Conservation (phyloP, 163 green algal genomes). For the Chlamydomonas reinhardtii region DNA sequence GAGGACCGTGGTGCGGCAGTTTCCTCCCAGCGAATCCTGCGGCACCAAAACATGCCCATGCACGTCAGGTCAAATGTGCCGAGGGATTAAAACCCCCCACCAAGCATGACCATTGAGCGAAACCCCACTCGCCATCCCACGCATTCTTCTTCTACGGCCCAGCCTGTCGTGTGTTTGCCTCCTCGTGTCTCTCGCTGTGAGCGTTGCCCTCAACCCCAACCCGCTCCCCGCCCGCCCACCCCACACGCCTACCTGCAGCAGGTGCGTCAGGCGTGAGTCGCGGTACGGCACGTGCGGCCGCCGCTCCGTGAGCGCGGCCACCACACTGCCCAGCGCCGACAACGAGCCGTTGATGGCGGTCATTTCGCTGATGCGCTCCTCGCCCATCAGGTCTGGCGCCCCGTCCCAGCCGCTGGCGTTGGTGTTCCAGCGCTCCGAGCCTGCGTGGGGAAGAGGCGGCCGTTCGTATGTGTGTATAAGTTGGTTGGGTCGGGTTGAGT, state of each 20-base stretch:
- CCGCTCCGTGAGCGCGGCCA: slow-evolving; percentile 70
- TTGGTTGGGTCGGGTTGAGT: too few species aligned
- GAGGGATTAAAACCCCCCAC: too few species aligned
- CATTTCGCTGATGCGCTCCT: slow-evolving; percentile 70
- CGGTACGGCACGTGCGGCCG: slow-evolving; percentile 60
- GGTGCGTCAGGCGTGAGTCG: slow-evolving; percentile 91
- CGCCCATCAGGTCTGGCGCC: slow-evolving; percentile 23
- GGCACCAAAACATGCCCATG: slow-evolving; percentile 69
- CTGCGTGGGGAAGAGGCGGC: not conserved
- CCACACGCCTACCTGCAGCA: slow-evolving; percentile 44
- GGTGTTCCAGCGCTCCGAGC: slow-evolving; percentile 60
- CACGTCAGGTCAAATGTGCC: too few species aligned
- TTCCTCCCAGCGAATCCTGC: slow-evolving; percentile 69
- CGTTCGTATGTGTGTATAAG: too few species aligned
- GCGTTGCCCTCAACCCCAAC: too few species aligned
- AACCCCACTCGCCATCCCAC: too few species aligned
- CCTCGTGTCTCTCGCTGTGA: too few species aligned
- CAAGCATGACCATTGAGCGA: too few species aligned
- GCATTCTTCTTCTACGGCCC: too few species aligned
- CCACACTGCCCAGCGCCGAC: slow-evolving; percentile 72
- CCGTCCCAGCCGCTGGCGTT: slow-evolving; percentile 25
- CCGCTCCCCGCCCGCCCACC: too few species aligned
- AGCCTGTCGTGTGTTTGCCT: too few species aligned
- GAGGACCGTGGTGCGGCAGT: slow-evolving; percentile 79
- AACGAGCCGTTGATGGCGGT: slow-evolving; percentile 79